These are phyloP conservation scores for Pulveroboletus sp. DNA, from an alignment of 768 basidiomycete species.

Conservation along the genomic window DNA sequence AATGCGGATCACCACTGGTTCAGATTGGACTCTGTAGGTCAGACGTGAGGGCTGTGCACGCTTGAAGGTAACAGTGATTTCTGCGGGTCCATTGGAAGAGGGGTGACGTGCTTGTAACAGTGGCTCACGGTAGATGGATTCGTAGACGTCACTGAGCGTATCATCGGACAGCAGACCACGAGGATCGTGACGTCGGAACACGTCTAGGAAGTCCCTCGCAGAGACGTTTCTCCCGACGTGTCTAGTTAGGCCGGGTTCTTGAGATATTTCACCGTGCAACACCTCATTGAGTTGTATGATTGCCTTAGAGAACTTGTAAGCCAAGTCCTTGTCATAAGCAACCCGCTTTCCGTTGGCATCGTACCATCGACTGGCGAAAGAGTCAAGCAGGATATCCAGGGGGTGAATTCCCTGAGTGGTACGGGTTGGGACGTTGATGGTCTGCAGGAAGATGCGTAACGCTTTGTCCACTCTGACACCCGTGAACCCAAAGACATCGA, in stretches of 20 bases:
- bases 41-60: constrained; percentile 70
- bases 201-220: constrained; percentile 74
- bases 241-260: constrained; percentile 52
- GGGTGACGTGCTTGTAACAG: constrained; percentile 65
- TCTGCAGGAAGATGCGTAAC: constrained; percentile 82
- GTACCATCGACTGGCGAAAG: constrained; percentile 87
- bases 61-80: constrained; percentile 64
- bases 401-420: constrained; percentile 25
- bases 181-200: constrained; percentile 76
- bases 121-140: constrained; percentile 66
- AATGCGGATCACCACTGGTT: constrained; percentile 81
- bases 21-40: constrained; percentile 85
- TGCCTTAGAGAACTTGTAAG: constrained; percentile 69
- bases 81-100: constrained; percentile 37
- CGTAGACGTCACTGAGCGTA: constrained; percentile 71
- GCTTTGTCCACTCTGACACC: constrained; percentile 85
- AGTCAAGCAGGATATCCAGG: constrained; percentile 64
- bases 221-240: constrained; percentile 58
- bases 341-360: constrained; percentile 78
- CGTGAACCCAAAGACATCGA: constrained; percentile 83
- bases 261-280: constrained; percentile 69
- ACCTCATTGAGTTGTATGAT: constrained; percentile 87
- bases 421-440: constrained; percentile 60
- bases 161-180: constrained; percentile 69
- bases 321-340: constrained; percentile 78